These are phyloP conservation scores for Colletotrichum siamense DNA, from an alignment of 2,329 filamentous ascomycete species.

Conservation along the genomic window DNA sequence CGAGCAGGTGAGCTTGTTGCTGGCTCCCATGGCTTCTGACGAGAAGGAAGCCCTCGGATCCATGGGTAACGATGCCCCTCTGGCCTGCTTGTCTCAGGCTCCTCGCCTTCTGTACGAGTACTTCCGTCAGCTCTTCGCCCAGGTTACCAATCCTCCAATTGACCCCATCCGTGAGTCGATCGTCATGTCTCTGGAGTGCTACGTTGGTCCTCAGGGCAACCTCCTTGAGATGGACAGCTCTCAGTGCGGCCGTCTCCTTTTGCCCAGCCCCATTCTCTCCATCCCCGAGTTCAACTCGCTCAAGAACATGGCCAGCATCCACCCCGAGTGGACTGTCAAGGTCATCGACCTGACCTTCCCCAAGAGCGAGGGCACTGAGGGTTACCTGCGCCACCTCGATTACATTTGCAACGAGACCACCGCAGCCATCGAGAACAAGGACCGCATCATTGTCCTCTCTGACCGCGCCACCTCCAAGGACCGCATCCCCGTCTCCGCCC, in stretches of 20 bases:
- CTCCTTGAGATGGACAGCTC: constrained; percentile 90
- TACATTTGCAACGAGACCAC: constrained; percentile 86
- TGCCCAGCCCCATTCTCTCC: constrained; percentile 88
- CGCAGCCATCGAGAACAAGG: constrained; percentile 80
- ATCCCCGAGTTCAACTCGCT: constrained; percentile 90
- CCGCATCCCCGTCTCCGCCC: constrained; percentile 83
- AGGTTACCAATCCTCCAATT: constrained; percentile 97
- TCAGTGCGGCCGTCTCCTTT: constrained; percentile 84
- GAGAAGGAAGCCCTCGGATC: constrained; percentile 97
- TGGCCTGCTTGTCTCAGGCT: constrained; percentile 89
- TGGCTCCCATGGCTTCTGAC: constrained; percentile 95
- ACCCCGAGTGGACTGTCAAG: constrained; percentile 86
- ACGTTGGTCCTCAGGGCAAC: constrained; percentile 95
- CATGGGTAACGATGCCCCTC: constrained; percentile 95
- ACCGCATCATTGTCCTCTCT: constrained; percentile 88
- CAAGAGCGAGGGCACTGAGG: constrained; percentile 80
- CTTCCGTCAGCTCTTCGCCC: constrained; percentile 96
- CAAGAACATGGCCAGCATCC: constrained; percentile 74
- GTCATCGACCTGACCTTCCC: constrained; percentile 93
- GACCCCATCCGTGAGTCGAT: constrained; percentile 97
- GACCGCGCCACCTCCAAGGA: constrained; percentile 85
- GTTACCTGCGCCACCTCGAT: constrained; percentile 88
- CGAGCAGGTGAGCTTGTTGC: constrained; percentile 89
- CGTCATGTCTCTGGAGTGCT: constrained; percentile 97
- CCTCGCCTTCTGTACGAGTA: constrained; percentile 93